phyloP scores from a whole-genome alignment of 306 rosid species.

The Potentilla sterilis region DNA sequence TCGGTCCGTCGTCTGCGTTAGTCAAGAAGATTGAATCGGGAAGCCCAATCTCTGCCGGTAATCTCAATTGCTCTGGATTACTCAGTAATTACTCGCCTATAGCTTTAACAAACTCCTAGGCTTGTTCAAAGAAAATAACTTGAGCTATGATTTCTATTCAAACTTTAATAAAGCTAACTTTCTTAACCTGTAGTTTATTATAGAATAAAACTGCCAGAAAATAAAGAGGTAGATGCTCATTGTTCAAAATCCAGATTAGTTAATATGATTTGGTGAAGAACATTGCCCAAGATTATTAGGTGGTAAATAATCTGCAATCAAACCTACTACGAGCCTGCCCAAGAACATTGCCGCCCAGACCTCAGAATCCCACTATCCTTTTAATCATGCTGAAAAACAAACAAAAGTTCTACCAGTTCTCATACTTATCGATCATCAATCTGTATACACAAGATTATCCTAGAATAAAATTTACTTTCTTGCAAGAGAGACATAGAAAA shows the following conservation, averaged over 20 bases:
- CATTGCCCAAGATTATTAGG: too few species aligned
- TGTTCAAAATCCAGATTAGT: conserved; percentile 27
- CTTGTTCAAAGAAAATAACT: too few species aligned
- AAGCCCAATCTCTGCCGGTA: too few species aligned
- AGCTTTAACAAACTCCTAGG: too few species aligned
- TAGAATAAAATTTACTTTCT: not conserved
- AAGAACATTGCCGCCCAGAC: not conserved
- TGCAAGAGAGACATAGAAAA: not conserved
- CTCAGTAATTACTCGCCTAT: too few species aligned
- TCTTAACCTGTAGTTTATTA: not conserved
- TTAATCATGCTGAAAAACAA: not conserved
- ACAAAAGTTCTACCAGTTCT: not conserved
- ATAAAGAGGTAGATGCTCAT: not conserved
- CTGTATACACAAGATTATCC: not conserved
- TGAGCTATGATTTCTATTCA: too few species aligned
- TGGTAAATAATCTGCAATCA: conserved; percentile 26
- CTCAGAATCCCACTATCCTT: not conserved
- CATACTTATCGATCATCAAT: conserved; percentile 2
- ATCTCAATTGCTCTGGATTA: too few species aligned
- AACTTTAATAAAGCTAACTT: too few species aligned
- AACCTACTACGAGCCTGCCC: conserved; percentile 33
- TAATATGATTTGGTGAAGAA: conserved; percentile 15
- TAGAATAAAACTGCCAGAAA: not conserved
- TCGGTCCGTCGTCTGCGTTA: too few species aligned
- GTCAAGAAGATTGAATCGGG: too few species aligned